phyloP scores from a whole-genome alignment of 2,329 filamentous ascomycete genomes.

The Calycina marina region DNA sequence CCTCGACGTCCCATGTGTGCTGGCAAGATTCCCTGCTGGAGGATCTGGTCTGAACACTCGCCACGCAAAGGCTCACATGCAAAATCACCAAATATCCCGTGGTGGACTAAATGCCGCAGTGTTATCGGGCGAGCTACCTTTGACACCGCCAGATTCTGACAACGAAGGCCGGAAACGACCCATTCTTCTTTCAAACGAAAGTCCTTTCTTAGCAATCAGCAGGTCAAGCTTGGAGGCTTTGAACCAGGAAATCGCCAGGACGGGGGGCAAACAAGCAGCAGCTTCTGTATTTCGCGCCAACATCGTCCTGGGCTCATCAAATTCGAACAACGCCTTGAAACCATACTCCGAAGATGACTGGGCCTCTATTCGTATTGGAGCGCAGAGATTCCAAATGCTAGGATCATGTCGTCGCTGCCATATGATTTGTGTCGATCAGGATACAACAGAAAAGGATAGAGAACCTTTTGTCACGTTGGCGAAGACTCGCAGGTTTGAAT shows the following conservation, averaged over 20 bases:
- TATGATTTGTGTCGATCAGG: constrained; percentile 91
- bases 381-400: constrained; percentile 52
- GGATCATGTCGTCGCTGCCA: constrained; percentile 82
- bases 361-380: constrained; percentile 51
- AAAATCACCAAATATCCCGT: constrained; percentile 35
- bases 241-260: constrained; percentile 54
- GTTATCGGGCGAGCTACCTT: constrained; percentile 34
- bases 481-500: constrained; percentile 70
- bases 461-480: constrained; percentile 83
- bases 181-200: constrained; percentile 83
- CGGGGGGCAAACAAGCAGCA: constrained; percentile 48
- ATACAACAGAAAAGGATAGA: constrained; percentile 59
- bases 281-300: constrained; percentile 80
- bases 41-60: constrained; percentile 44
- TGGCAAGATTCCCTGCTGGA: constrained; percentile 70
- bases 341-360: constrained; percentile 75
- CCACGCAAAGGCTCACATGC: constrained; percentile 57
- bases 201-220: constrained; percentile 76
- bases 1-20: constrained; percentile 64
- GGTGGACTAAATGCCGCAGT: constrained; percentile 28
- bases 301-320: constrained; percentile 48
- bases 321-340: constrained; percentile 22
- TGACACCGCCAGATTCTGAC: constrained; percentile 43
- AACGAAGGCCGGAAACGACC: constrained; percentile 30
- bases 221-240: constrained; percentile 64